Percentiles rank a stretch among this genome's conserved stretches.
Evolutionary conservation across 495 filamentous ascomycete species (phyloP).

Genomic region (Podospora sp.): DNA sequence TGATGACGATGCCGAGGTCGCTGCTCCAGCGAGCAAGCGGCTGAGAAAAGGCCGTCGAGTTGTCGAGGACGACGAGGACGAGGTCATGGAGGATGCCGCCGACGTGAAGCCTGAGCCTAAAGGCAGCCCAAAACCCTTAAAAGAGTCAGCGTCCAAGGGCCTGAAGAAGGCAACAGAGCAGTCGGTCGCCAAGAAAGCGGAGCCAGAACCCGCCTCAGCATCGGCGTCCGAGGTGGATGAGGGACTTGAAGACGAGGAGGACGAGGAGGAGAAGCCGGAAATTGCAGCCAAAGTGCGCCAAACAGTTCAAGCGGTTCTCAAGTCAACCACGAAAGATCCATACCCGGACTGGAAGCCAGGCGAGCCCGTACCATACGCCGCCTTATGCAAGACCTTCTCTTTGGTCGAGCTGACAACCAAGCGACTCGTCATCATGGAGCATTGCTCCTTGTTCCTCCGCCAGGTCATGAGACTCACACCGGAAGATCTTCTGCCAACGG

Average conservation of each 20-base stretch:
- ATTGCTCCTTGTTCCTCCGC: conserved; percentile 87
- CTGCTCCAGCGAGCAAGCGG: conserved; percentile 58
- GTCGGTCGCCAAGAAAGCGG: conserved; percentile 31
- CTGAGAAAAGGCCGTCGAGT: conserved; percentile 43
- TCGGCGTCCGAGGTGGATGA: conserved; percentile 58
- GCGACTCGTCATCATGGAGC: conserved; percentile 78
- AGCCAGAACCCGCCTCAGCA: conserved; percentile 51
- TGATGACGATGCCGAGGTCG: conserved; percentile 49
- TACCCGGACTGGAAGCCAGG: conserved; percentile 94
- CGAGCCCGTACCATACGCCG: conserved; percentile 89
- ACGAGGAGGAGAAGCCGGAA: conserved; percentile 77
- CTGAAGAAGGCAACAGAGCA: conserved; percentile 27
- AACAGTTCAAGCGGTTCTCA: conserved; percentile 78
- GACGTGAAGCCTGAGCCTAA: conserved; percentile 26
- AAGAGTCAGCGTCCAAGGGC: conserved; percentile 26
- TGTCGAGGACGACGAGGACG: conserved; percentile 49
- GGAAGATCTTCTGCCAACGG: conserved; percentile 79
- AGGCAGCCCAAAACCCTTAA: conserved; percentile 30
- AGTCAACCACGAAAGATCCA: conserved; percentile 66
- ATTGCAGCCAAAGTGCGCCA: conserved; percentile 75
- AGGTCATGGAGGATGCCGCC: conserved; percentile 41
- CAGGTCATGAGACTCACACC: conserved; percentile 93
- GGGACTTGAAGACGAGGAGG: conserved; percentile 49
- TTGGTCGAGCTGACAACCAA: conserved; percentile 93
- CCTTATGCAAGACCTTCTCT: conserved; percentile 91